These are phyloP conservation scores for Hemileccinum rubropunctum DNA, from an alignment of 768 basidiomycete species.

Conservation along the genomic window DNA sequence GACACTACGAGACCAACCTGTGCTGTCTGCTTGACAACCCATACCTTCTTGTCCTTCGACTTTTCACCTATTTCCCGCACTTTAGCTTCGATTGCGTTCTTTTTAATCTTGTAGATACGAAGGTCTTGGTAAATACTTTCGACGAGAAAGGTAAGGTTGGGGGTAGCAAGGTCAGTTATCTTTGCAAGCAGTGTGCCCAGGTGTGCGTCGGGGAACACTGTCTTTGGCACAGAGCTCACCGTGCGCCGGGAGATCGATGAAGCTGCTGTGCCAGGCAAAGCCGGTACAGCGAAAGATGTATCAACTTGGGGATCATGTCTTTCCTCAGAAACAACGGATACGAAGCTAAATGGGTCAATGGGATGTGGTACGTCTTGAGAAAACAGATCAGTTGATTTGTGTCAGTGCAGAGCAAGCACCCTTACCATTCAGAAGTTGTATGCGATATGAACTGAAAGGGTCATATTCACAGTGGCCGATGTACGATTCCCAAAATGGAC, in stretches of 20 bases:
- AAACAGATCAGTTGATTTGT: slow-evolving; percentile 3
- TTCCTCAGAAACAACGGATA: slow-evolving; percentile 48
- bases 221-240: slow-evolving; percentile 42
- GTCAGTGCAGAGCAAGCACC: background rate
- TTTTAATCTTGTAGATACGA: slow-evolving; percentile 69
- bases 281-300: slow-evolving; percentile 45
- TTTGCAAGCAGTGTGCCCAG: slow-evolving; percentile 59
- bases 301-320: slow-evolving; percentile 23
- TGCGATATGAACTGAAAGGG: slow-evolving; percentile 68
- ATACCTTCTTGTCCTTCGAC: slow-evolving; percentile 67
- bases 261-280: slow-evolving; percentile 36
- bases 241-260: slow-evolving; percentile 27
- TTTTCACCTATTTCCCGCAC: slow-evolving; percentile 75
- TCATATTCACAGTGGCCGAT: slow-evolving; percentile 68
- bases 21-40: slow-evolving; percentile 54
- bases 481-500: slow-evolving; percentile 74
- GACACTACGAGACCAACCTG: slow-evolving; percentile 2
- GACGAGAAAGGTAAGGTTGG: slow-evolving; percentile 63
- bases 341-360: slow-evolving; percentile 76
- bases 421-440: slow-evolving; percentile 84
- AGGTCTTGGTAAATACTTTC: slow-evolving; percentile 73
- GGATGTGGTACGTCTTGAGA: slow-evolving; percentile 64
- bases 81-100: slow-evolving; percentile 81
- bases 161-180: slow-evolving; percentile 57
- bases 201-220: slow-evolving; percentile 66